phyloP scores from a whole-genome alignment of 306 rosid genomes.

The Cucurbita ficifolia region DNA sequence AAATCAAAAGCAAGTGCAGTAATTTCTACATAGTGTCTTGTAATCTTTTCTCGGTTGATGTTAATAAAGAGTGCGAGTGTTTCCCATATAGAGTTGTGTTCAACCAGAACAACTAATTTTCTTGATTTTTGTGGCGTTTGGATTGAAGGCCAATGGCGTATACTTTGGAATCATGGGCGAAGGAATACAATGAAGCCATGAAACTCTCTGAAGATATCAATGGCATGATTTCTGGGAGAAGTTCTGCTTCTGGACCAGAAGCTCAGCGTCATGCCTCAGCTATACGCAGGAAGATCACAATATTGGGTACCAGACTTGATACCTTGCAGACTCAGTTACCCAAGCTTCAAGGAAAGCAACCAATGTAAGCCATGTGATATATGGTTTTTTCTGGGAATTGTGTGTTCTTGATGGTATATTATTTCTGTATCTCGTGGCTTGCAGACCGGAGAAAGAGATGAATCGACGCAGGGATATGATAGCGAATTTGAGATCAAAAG shows the following conservation, averaged over 20 bases:
- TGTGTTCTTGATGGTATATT: slow-evolving; percentile 10
- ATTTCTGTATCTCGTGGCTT: slow-evolving; percentile 10
- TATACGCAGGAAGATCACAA: slow-evolving; percentile 87
- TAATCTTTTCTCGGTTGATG: too few species aligned
- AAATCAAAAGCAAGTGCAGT: too few species aligned
- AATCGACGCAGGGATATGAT: slow-evolving; percentile 88
- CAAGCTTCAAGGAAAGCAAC: slow-evolving; percentile 76
- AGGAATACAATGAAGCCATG: slow-evolving; percentile 81
- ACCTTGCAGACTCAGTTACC: slow-evolving; percentile 68
- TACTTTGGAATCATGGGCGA: slow-evolving; percentile 84
- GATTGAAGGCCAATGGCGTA: slow-evolving; percentile 64
- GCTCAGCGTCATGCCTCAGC: slow-evolving; percentile 83
- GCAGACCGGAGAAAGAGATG: slow-evolving; percentile 87
- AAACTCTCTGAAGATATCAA: slow-evolving; percentile 80
- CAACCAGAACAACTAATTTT: neutral
- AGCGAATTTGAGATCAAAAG: slow-evolving; percentile 61
- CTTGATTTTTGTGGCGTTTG: neutral
- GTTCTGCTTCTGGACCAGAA: slow-evolving; percentile 76
- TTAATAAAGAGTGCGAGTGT: too few species aligned
- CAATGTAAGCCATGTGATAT: slow-evolving; percentile 41
- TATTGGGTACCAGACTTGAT: slow-evolving; percentile 91
- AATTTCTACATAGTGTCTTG: too few species aligned
- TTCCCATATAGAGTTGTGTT: too few species aligned
- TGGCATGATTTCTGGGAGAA: slow-evolving; percentile 78
- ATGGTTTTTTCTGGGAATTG: neutral